phyloP scores from a whole-genome alignment of 164 flowering plant species.

The Pachysandra terminalis region DNA sequence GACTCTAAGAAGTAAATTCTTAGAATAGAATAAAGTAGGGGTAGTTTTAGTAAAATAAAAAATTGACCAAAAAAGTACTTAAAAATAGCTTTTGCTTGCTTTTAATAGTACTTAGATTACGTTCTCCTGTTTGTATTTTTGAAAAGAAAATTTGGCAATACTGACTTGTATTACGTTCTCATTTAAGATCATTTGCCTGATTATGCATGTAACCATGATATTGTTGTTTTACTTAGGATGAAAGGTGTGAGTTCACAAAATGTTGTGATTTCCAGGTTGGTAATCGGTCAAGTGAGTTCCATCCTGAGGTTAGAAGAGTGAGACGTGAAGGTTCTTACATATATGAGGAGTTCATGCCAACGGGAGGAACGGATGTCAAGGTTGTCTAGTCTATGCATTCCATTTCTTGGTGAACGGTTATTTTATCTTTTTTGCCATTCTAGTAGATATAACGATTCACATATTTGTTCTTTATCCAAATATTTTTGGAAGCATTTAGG shows the following conservation, averaged over 20 bases:
- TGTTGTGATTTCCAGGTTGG: conserved; percentile 62
- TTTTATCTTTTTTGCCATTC: no score
- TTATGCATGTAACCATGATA: background rate
- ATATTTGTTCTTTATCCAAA: no score
- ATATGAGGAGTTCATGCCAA: conserved; percentile 99
- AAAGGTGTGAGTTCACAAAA: background rate
- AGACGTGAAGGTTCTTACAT: conserved; percentile 97
- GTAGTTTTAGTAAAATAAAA: no score
- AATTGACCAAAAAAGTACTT: no score
- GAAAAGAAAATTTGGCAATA: no score
- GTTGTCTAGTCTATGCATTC: conserved; percentile 27
- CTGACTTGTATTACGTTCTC: background rate
- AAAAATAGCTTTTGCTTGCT: no score
- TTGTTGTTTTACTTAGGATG: background rate
- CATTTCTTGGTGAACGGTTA: background rate
- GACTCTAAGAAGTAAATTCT: no score
- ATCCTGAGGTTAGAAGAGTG: conserved; percentile 96
- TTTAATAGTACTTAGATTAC: no score
- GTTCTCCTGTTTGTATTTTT: no score
- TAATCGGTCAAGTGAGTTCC: conserved; percentile 96
- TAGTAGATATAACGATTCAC: no score
- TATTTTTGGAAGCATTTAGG: no score
- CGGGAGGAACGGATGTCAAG: conserved; percentile 99
- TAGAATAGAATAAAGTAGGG: no score
- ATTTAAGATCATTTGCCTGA: background rate